Evolutionary conservation across 441 rosid species (phyloP).

Genomic region (Manihot esculenta): DNA sequence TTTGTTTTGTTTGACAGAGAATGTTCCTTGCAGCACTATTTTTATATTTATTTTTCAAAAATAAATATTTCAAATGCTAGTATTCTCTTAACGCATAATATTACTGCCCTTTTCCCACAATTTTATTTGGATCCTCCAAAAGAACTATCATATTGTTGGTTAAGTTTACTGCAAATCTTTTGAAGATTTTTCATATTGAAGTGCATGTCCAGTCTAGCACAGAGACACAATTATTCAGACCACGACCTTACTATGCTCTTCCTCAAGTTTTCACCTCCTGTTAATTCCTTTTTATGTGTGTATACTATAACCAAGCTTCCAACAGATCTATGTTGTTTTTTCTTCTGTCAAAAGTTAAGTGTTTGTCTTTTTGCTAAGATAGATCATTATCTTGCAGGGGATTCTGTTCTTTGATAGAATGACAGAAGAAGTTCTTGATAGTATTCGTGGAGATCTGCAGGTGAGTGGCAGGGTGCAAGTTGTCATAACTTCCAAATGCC

Average conservation of each 20-base stretch:
- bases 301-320: neutral
- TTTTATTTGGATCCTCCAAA: neutral
- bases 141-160: neutral
- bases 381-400: conserved; percentile 56
- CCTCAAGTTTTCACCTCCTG: neutral
- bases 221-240: neutral
- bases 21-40: neutral
- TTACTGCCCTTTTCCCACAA: neutral
- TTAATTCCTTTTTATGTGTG: neutral
- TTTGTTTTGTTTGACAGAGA: neutral
- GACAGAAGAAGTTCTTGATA: conserved; percentile 77
- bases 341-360: neutral
- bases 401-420: conserved; percentile 83
- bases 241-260: neutral
- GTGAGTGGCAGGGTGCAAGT: conserved; percentile 38
- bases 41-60: neutral
- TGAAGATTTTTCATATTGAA: neutral
- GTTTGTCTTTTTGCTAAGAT: conserved; percentile 15
- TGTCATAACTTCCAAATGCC: neutral
- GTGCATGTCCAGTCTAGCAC: neutral
- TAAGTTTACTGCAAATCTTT: neutral
- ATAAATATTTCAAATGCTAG: neutral
- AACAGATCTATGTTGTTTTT: neutral
- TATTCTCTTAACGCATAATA: no score
- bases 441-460: conserved; percentile 60